Conservation (phyloP, 2,329 filamentous ascomycete genomes). For the Talaromyces funiculosus region DNA sequence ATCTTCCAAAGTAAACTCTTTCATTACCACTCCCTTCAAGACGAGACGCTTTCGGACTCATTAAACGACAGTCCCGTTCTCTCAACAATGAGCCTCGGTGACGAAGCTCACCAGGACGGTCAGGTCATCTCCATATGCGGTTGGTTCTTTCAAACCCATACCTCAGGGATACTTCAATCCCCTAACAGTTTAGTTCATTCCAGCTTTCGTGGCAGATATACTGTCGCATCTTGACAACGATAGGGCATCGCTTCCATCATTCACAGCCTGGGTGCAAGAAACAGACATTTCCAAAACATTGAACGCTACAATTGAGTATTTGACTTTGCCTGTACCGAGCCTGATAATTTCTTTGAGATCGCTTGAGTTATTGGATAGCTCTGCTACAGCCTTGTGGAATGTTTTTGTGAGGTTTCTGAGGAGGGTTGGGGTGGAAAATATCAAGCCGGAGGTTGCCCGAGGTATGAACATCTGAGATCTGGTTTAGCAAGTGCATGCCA, state of each 20-base stretch:
- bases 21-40: not conserved
- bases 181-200: not conserved
- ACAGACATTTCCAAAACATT: slow-evolving; percentile 14
- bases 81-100: not conserved
- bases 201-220: slow-evolving; percentile 21
- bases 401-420: slow-evolving; percentile 23
- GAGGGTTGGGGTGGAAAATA: slow-evolving; percentile 6
- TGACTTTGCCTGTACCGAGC: slow-evolving; percentile 12
- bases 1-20: not conserved
- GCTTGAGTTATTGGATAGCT: not conserved
- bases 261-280: not conserved
- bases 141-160: not conserved
- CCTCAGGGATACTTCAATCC: not conserved
- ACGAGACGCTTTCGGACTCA: no score
- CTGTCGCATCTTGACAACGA: slow-evolving; percentile 8
- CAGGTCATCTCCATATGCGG: slow-evolving; percentile 11
- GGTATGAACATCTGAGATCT: slow-evolving; percentile 12
- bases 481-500: slow-evolving; percentile 9
- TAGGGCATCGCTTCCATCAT: not conserved
- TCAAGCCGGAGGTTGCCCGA: slow-evolving; percentile 17
- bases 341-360: slow-evolving; percentile 13
- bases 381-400: slow-evolving; percentile 37
- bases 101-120: not conserved
- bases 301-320: slow-evolving; percentile 15
- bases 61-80: not conserved